Evolutionary conservation across 2,329 filamentous ascomycete species (phyloP).

Genomic region (Monilinia fructicola): DNA sequence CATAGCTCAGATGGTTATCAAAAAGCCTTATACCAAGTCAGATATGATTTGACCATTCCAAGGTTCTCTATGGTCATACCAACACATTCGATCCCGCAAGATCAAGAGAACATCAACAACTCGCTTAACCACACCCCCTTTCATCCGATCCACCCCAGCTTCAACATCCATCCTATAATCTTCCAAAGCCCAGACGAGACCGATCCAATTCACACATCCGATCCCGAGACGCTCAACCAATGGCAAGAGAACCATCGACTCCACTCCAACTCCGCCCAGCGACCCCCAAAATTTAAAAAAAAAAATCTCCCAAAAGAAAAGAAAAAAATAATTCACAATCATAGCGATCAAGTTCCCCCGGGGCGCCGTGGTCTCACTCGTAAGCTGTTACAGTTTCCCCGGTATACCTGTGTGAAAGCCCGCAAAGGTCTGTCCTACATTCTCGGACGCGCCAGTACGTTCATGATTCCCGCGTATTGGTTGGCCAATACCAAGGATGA

Average conservation of each 20-base stretch:
- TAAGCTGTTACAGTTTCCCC: constrained; percentile 4
- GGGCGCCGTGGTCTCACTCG: background rate
- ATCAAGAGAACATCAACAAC: background rate
- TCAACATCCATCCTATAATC: background rate
- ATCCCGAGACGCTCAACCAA: background rate
- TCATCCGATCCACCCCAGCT: background rate
- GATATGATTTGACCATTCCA: too few species aligned
- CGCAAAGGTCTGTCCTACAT: constrained; percentile 8
- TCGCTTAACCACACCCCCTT: background rate
- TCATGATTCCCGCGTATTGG: background rate
- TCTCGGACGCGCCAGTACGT: constrained; percentile 7
- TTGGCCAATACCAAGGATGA: background rate
- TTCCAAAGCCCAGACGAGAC: background rate
- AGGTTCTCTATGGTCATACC: too few species aligned
- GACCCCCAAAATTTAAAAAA: background rate
- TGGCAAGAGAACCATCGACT: background rate
- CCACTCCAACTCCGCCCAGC: background rate
- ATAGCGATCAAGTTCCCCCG: constrained; percentile 3
- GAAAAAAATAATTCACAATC: background rate
- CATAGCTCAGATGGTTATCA: too few species aligned
- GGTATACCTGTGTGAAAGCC: constrained; percentile 14
- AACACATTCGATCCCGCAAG: background rate
- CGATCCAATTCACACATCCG: background rate
- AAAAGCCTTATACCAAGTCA: too few species aligned
- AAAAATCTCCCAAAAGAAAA: background rate